phyloP scores from a whole-genome alignment of 768 basidiomycete genomes.

The Serendipita vermifera region DNA sequence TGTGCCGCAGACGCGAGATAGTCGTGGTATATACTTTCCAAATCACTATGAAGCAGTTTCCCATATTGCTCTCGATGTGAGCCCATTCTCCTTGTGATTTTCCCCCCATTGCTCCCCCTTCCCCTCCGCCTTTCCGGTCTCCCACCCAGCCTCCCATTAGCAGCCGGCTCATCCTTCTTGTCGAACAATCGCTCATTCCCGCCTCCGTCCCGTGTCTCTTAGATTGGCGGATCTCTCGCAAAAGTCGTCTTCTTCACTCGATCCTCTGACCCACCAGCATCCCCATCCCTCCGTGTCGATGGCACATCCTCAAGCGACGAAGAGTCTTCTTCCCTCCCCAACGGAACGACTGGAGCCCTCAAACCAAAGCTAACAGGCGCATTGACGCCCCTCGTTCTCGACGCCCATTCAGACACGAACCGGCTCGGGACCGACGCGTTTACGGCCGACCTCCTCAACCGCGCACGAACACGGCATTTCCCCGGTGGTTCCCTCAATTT shows the following conservation, averaged over 20 bases:
- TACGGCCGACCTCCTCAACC: conserved; percentile 45
- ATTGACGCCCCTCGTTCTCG: conserved; percentile 70
- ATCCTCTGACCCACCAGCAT: conserved; percentile 71
- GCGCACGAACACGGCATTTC: conserved; percentile 63
- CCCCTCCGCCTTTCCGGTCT: neutral
- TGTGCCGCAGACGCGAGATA: conserved; percentile 63
- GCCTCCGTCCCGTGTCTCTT: neutral
- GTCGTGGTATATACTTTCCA: conserved; percentile 92
- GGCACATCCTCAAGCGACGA: neutral
- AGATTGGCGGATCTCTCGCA: conserved; percentile 95
- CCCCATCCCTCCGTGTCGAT: conserved; percentile 44
- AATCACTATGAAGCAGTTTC: conserved; percentile 96
- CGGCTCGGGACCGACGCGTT: conserved; percentile 27
- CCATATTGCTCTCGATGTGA: conserved; percentile 92
- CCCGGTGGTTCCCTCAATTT: conserved; percentile 97
- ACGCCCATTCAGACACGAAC: conserved; percentile 32
- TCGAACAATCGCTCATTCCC: neutral
- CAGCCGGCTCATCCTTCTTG: neutral
- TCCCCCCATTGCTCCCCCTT: conserved; percentile 5
- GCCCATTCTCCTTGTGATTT: conserved; percentile 24
- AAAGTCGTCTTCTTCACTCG: conserved; percentile 99
- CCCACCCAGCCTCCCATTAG: neutral
- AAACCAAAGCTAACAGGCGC: conserved; percentile 46
- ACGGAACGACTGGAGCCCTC: neutral
- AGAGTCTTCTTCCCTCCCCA: neutral